Evolutionary conservation across 306 rosid genomes (phyloP).

Genomic region (Mimosa pudica): DNA sequence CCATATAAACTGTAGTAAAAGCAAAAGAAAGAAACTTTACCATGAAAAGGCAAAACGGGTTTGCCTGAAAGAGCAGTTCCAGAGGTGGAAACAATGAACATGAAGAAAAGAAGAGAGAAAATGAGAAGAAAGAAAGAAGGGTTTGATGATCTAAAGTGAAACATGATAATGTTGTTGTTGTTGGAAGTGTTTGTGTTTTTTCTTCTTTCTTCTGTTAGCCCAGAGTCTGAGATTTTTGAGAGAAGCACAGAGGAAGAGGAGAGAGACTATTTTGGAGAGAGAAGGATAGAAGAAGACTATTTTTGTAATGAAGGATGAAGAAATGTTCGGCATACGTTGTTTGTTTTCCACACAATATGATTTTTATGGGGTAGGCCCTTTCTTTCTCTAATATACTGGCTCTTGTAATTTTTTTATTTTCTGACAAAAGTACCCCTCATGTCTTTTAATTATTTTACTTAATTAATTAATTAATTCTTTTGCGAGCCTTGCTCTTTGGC

Average conservation of each 20-base stretch:
- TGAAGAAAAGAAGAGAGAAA: conserved; percentile 5
- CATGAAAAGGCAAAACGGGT: conserved; percentile 34
- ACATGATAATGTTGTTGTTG: conserved; percentile 38
- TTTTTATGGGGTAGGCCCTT: neutral
- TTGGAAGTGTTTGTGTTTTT: conserved; percentile 27
- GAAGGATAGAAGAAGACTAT: neutral
- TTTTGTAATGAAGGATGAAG: neutral
- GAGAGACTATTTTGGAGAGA: neutral
- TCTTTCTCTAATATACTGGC: neutral
- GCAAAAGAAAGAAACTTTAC: neutral
- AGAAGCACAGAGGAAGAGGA: conserved; percentile 36
- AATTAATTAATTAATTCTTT: neutral
- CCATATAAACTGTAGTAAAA: too few relatives aligned
- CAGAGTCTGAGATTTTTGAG: conserved; percentile 37
- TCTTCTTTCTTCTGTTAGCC: conserved; percentile 37
- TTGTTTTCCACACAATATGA: neutral
- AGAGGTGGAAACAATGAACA: conserved; percentile 35
- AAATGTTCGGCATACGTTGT: neutral
- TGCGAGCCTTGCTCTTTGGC: neutral
- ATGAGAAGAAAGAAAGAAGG: conserved; percentile 32
- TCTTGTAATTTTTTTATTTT: neutral
- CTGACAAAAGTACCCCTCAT: conserved; percentile 22
- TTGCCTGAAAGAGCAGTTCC: conserved; percentile 26
- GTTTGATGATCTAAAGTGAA: conserved; percentile 32
- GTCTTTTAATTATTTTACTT: neutral